Evolutionary conservation across 1,139 yeast genomes (phyloP).

Genomic region (Yamadazyma conglobata): DNA sequence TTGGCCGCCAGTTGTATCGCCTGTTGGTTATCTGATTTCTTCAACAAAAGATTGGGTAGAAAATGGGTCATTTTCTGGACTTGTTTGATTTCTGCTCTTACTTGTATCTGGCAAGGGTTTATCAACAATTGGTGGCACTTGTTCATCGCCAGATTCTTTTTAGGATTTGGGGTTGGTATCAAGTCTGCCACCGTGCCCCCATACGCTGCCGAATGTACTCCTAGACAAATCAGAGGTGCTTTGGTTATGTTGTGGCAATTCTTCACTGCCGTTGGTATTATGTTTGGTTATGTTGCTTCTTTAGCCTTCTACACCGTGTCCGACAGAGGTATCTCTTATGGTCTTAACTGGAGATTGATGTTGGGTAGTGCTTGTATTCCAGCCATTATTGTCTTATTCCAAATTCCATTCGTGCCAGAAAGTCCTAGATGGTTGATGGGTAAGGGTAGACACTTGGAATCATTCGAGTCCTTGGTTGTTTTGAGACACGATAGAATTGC

Average conservation of each 20-base stretch:
- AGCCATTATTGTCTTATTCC: slow-evolving; percentile 62
- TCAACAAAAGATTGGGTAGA: slow-evolving; percentile 64
- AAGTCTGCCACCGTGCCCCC: slow-evolving; percentile 81
- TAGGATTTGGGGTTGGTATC: slow-evolving; percentile 80
- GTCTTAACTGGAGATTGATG: slow-evolving; percentile 77
- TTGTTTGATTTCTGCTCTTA: slow-evolving; percentile 59
- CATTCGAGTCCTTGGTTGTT: slow-evolving; percentile 47
- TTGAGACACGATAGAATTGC: slow-evolving; percentile 53
- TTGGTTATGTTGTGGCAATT: slow-evolving; percentile 87
- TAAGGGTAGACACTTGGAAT: slow-evolving; percentile 55
- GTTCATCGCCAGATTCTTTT: slow-evolving; percentile 65
- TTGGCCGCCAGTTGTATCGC: slow-evolving; percentile 67
- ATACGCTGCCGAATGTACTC: slow-evolving; percentile 77
- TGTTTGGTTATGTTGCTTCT: slow-evolving; percentile 72
- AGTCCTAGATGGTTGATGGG: slow-evolving; percentile 82
- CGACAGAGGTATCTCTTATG: slow-evolving; percentile 37
- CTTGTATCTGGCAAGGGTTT: slow-evolving; percentile 78
- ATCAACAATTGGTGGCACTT: slow-evolving; percentile 73
- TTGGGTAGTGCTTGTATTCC: slow-evolving; percentile 76
- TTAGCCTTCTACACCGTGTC: slow-evolving; percentile 50
- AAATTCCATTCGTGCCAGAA: slow-evolving; percentile 71
- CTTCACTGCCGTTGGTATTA: slow-evolving; percentile 84
- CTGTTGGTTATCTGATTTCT: slow-evolving; percentile 70
- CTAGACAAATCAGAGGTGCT: slow-evolving; percentile 73
- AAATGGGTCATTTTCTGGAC: slow-evolving; percentile 71